These are phyloP conservation scores for Glaciozyma antarctica DNA, from an alignment of 768 basidiomycete genomes.

Conservation along the genomic window DNA sequence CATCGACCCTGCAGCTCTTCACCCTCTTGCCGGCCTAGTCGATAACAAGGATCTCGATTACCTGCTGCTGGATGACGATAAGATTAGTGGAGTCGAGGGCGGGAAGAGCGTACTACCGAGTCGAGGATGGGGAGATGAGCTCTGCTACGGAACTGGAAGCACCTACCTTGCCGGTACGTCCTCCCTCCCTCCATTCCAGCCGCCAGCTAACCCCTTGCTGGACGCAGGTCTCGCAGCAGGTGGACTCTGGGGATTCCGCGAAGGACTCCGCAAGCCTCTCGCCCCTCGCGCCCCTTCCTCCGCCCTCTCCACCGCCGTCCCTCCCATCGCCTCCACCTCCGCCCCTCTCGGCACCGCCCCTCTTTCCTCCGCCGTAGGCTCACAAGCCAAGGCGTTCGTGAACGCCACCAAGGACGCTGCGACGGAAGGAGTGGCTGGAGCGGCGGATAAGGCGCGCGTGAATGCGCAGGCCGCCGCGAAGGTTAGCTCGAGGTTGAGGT, in stretches of 20 bases:
- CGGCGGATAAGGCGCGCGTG: conserved; percentile 1
- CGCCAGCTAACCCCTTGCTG: conserved; percentile 43
- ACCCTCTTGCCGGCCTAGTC: conserved; percentile 84
- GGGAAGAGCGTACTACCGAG: conserved; percentile 82
- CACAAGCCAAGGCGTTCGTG: conserved; percentile 19
- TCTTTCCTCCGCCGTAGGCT: conserved; percentile 33
- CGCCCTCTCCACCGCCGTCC: conserved; percentile 8
- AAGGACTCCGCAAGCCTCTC: conserved; percentile 71
- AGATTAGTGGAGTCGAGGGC: conserved; percentile 81
- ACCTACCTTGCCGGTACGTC: conserved; percentile 93
- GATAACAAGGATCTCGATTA: conserved; percentile 76
- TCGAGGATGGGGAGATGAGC: conserved; percentile 96
- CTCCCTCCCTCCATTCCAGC: conserved; percentile 45
- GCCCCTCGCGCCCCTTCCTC: conserved; percentile 21
- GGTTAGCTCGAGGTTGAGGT: conserved; percentile 51
- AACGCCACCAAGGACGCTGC: conserved; percentile 19
- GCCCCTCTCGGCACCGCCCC: conserved; percentile 14
- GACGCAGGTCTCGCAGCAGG: conserved; percentile 80
- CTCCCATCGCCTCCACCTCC: conserved; percentile 9
- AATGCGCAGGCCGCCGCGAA: conserved; percentile 6
- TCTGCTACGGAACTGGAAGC: conserved; percentile 98
- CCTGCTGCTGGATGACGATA: conserved; percentile 90
- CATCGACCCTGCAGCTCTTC: conserved; percentile 84
- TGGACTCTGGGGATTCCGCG: conserved; percentile 89
- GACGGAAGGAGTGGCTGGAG: conserved; percentile 4